Base-by-base conservation (phyloP, 192 early-diverging fungal species). In the Coemansia sp. region DNA sequence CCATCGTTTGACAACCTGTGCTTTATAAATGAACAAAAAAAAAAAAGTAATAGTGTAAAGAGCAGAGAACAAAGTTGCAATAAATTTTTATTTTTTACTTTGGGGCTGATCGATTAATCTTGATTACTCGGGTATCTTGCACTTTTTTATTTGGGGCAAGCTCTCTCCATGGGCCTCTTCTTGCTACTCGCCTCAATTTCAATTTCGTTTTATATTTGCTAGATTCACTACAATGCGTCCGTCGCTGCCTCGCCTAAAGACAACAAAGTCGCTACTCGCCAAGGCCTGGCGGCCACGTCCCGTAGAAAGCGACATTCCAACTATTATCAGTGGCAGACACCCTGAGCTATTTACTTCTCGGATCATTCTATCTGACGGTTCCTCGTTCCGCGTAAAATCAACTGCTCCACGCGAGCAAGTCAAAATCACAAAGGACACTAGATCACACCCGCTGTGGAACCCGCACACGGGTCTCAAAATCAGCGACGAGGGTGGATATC, bases 361-460 rank as follows among this genome's bases (percentile, higher is more conserved):
- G 62, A 88, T 98, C 13, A 88, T 95, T 2, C 90, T 97, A 40
- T 93, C 93, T 6, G 93, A 97, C 80, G 97, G 97, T 9, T 91
- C 92, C 9, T 93, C 94, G 7, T 96, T 93, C 78, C 88, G 82
- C 20, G 78, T 97, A 31, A 87, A 90, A 47, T 90, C 93, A 10
- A 94, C 95, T 3, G 94, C 95, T 3, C 97, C 97, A 7, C 89
- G 92, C 70, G 66, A 88, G n/a, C 85, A 93, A 66, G 85, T 96
- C 43, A 92, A 92, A 61, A 86, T 98, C 38, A 93, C 93, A 47
- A 95, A 93, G 71, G 97, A 98, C 74, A 93, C 93, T n/a, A 85
- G 95, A 29, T 96, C 95, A 72, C 94, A 97, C 69, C 89, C 91
- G 29, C 86, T 98, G 11, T 98, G 97, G 97, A 97, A 96, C 78